phyloP scores from a whole-genome alignment of 495 filamentous ascomycete genomes.

The Xylaria curta region DNA sequence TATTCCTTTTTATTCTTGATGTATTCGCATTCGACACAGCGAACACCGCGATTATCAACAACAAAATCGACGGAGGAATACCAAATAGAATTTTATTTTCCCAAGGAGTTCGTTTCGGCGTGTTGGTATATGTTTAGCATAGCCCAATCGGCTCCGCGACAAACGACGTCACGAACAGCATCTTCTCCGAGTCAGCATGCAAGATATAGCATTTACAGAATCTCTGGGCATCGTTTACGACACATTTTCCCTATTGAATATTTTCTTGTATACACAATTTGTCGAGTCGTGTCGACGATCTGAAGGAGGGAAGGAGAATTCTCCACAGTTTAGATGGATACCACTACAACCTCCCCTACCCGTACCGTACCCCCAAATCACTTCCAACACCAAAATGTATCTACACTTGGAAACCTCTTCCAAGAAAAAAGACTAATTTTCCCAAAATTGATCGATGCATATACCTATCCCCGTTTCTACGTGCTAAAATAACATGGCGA shows the following conservation, averaged over 20 bases:
- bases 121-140: slow-evolving; percentile 19
- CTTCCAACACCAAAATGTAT: slow-evolving; percentile 11
- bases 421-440: not conserved
- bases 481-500: not conserved
- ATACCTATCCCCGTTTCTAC: not conserved
- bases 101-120: slow-evolving; percentile 16
- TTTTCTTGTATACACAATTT: slow-evolving; percentile 10
- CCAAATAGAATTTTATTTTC: slow-evolving; percentile 17
- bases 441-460: not conserved
- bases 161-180: slow-evolving; percentile 42
- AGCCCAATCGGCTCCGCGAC: not conserved
- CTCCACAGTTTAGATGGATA: not conserved
- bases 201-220: slow-evolving; percentile 20
- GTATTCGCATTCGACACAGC: slow-evolving; percentile 17
- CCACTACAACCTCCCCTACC: not conserved
- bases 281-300: not conserved
- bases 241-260: slow-evolving; percentile 8
- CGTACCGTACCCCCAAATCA: too few species aligned
- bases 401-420: not conserved
- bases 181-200: slow-evolving; percentile 37
- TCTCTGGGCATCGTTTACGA: slow-evolving; percentile 10
- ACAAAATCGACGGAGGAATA: slow-evolving; percentile 10
- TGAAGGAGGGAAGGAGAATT: not conserved
- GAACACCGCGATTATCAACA: not conserved
- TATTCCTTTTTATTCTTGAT: not conserved